Base-by-base conservation (phyloP, 208 protist species). In the Trypanosoma scelopori region DNA sequence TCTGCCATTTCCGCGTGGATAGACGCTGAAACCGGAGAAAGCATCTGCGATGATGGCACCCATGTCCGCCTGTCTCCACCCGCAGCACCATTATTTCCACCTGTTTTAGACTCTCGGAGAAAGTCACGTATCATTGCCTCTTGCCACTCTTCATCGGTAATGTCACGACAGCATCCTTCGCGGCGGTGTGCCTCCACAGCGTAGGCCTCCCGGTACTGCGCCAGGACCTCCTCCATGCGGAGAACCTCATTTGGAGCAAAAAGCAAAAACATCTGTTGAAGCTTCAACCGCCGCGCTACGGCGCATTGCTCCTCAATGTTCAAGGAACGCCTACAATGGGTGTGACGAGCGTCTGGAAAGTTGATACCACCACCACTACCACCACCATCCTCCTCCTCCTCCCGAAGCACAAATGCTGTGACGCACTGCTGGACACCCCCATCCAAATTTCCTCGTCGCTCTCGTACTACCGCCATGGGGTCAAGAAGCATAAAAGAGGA, bases 151-250 rank as follows among this genome's bases (percentile, higher is more conserved):
- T 39, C 25, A n/a, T 64, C 46, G 30, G 42, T 52, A 51, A 53
- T 46, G 39, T 7, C 16, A 37, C 35, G 18, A 37, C 12, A 12
- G 27, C 35, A 6, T 20, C 15, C 37, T 16, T 13, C 47, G n/a
- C 11, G 23, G 35, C 0, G 13, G 47, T 16, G 16, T 20, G 18
- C 5, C 20, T 47, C 11, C 25, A 51, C 35, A 23, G 37, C 27
- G 35, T 56, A 65, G n/a, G 60, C 46, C n/a, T 56, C 48, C 30
- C 48, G 30, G 23, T 47, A 65, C 37, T 56, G 48, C 7, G 46
- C 5, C 48, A 65, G 43, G 28, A 65, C 18, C 5, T 65, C 49
- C 48, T 65, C 49, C 49, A 65, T 65, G 35, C 30, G 60, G 11
- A 56, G 35, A 2, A 42, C 28, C 15, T 56, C 49, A 15, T 43